Conservation (phyloP, 73 alveolate species). For the Breviolum minutum region DNA sequence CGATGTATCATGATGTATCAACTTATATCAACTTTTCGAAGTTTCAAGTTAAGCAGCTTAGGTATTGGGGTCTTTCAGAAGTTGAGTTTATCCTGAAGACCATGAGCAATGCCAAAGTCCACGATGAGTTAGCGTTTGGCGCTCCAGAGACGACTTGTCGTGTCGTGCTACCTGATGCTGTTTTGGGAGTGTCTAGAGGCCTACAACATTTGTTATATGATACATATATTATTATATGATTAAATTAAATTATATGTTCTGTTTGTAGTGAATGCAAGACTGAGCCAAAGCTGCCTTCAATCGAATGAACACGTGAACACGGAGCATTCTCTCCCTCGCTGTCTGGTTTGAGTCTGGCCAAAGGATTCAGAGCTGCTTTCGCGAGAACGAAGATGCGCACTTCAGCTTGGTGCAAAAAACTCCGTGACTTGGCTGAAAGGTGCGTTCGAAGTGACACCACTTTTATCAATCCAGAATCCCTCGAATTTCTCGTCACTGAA, state of each 20-base stretch:
- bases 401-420: conserved; percentile 89
- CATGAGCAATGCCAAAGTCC: conserved; percentile 90
- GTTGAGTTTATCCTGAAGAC: conserved; percentile 89
- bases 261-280: too few relatives aligned
- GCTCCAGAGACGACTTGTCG: neutral
- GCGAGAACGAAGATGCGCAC: conserved; percentile 85
- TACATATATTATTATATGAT: too few relatives aligned
- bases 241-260: too few relatives aligned
- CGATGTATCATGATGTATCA: neutral
- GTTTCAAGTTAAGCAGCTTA: too few relatives aligned
- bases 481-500: neutral
- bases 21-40: neutral
- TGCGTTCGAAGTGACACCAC: too few relatives aligned
- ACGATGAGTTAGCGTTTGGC: conserved; percentile 46
- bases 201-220: too few relatives aligned
- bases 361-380: conserved; percentile 89
- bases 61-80: conserved; percentile 92
- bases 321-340: neutral
- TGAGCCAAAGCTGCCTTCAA: neutral
- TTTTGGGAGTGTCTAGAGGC: neutral
- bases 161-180: neutral
- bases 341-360: neutral
- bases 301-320: too few relatives aligned
- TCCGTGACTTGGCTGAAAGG: conserved; percentile 3
- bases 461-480: too few relatives aligned